Base-by-base conservation (phyloP, 441 rosid species). In the Jatropha multifida region DNA sequence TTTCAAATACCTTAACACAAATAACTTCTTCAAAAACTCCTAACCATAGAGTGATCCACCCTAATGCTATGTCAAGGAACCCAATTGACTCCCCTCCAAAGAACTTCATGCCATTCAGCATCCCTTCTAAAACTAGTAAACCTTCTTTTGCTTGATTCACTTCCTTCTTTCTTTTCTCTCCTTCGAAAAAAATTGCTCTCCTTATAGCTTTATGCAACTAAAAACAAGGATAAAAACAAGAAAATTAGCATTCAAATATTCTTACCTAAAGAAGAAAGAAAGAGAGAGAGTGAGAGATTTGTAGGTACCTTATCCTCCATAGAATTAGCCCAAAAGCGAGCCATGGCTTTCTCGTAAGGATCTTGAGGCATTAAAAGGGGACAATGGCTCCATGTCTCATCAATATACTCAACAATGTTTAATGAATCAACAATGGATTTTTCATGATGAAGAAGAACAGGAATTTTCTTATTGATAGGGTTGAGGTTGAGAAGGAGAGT, bases 11-110 rank as follows among this genome's bases (percentile, higher is more conserved):
- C 9, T 9, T 13, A 15, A 68, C 40, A 27, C 42, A 32, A 10
- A 1, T 44, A 68, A 68, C 1, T 49, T 69, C 26, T 14, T 49
- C 59, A 9, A 32, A 17, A 32, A 52, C 44, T 69, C 18, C 60
- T 5, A 69, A 32, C 72, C 60, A 51, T 4, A 27, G 4, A 2
- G 20, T 51, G 12, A 32, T 9, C 59, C 59, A 69, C 0, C 72
- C 72, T 4, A 69, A 17, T 11, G 55, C 55, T n/a, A 71, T 42
- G 18, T 73, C 76, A 3, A 48, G 20, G 1, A 48, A 12, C 26
- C 76, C 76, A 48, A 73, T 49, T 18, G 44, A 17, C 0, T 73
- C 76, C 5, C 76, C 76, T 49, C 76, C 68, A 51, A 73, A 62
- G 61, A 73, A 73, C 48, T 62, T 10, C 65, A 7, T 59, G n/a